phyloP scores from a whole-genome alignment of 2,329 filamentous ascomycete genomes.

The Elsinoe batatas region DNA sequence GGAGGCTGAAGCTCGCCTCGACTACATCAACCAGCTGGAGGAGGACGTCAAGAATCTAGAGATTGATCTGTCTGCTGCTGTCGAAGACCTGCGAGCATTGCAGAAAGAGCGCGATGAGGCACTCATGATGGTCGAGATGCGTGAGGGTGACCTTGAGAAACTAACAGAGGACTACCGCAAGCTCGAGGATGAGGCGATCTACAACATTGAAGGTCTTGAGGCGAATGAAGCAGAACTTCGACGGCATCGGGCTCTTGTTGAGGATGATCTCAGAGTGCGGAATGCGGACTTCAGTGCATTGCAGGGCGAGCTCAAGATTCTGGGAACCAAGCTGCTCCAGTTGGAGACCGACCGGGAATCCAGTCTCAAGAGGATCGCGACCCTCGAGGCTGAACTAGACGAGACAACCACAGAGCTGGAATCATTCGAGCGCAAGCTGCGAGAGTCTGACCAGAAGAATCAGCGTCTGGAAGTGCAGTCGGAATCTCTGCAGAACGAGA shows the following conservation, averaged over 20 bases:
- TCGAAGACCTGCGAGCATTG: slow-evolving; percentile 68
- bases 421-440: slow-evolving; percentile 70
- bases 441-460: slow-evolving; percentile 78
- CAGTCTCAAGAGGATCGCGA: slow-evolving; percentile 67
- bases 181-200: slow-evolving; percentile 48
- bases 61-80: slow-evolving; percentile 67
- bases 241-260: slow-evolving; percentile 59
- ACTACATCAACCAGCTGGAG: slow-evolving; percentile 67
- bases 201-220: slow-evolving; percentile 44
- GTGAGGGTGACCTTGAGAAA: slow-evolving; percentile 47
- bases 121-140: slow-evolving; percentile 59
- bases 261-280: slow-evolving; percentile 62
- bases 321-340: slow-evolving; percentile 75
- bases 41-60: slow-evolving; percentile 60
- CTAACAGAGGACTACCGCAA: slow-evolving; percentile 42
- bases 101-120: slow-evolving; percentile 82
- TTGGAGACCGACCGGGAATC: slow-evolving; percentile 82
- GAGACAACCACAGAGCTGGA: slow-evolving; percentile 83
- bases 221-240: slow-evolving; percentile 50
- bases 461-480: slow-evolving; percentile 82
- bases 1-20: slow-evolving; percentile 68
- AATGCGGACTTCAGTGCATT: slow-evolving; percentile 85
- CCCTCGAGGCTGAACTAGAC: slow-evolving; percentile 70
- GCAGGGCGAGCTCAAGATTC: slow-evolving; percentile 84
- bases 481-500: slow-evolving; percentile 85